These are phyloP conservation scores for Suzukiozyma palmioleophila DNA, from an alignment of 1,139 yeast species.

Conservation along the genomic window DNA sequence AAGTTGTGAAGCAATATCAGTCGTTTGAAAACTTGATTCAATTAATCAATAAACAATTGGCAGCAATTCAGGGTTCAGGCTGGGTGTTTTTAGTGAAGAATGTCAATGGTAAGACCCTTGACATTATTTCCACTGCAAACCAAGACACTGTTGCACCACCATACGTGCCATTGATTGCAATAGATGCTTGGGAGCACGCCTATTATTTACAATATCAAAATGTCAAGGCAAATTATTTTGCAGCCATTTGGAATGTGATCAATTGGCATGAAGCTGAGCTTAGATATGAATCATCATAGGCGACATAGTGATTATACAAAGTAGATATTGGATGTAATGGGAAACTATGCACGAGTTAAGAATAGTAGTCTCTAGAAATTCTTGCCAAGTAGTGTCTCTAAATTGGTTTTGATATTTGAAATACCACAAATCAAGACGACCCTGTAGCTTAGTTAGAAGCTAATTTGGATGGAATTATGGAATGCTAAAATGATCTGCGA, in stretches of 20 bases:
- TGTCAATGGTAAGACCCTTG: conserved; percentile 35
- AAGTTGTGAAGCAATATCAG: conserved; percentile 37
- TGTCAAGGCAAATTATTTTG: conserved; percentile 43
- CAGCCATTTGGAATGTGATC: conserved; percentile 47
- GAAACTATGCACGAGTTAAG: too few relatives aligned
- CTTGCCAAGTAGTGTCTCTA: too few relatives aligned
- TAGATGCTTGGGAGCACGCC: conserved; percentile 52
- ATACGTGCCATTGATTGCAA: conserved; percentile 40
- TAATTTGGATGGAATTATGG: too few relatives aligned
- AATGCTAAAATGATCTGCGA: too few relatives aligned
- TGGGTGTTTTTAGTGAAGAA: conserved; percentile 48
- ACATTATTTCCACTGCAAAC: conserved; percentile 40
- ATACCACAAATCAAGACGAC: too few relatives aligned
- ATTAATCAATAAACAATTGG: conserved; percentile 36
- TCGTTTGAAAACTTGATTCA: conserved; percentile 36
- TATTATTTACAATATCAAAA: conserved; percentile 48
- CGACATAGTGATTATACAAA: too few relatives aligned
- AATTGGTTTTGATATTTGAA: too few relatives aligned
- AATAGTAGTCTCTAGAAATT: too few relatives aligned
- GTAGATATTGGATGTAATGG: too few relatives aligned
- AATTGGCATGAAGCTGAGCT: conserved; percentile 46
- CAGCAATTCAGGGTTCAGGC: conserved; percentile 46
- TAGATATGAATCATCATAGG: conserved; percentile 16
- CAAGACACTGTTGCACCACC: conserved; percentile 45
- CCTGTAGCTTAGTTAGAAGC: too few relatives aligned